Base-by-base conservation (phyloP, 306 rosid species). In the Luffa aegyptiaca region DNA sequence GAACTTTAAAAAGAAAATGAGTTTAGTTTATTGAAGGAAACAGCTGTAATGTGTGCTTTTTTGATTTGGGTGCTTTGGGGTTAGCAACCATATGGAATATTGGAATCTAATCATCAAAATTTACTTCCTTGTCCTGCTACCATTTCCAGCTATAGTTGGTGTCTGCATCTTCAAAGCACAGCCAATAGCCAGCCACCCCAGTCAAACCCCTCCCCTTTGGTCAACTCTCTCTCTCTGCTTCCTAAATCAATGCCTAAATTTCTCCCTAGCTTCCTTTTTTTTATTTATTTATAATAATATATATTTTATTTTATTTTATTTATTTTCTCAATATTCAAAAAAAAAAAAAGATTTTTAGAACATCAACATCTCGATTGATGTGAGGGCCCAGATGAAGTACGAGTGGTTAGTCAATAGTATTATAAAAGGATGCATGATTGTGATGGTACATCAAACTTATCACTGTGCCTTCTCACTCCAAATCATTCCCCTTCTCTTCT, bases 91-190 rank as follows among this genome's bases (percentile, higher is more conserved):
- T 68, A 88, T 84, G 90, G 98, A 94, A 94, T 92, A 94, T 90
- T 84, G 97, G 98, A 94, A 94, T 94, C 98, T 94, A 91, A 92
- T 91, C 72, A 91, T 87, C 88, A 84, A 92, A 53, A 72, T 92
- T 94, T 89, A 92, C 97, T 87, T 85, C 85, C 84, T 91, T 92
- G 94, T 91, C 97, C 92, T 89, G 87, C 87, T 88, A 86, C 93
- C 86, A 79, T 83, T 83, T 89, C 98, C 98, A 94, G 98, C 98
- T 94, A 96, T 88, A 76, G 58, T 44, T 17, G 26, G 21, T 72
- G 77, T 73, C 44, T 73, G 26, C 61, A 74, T 82, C 73, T 88
- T 65, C 81, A 57, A 75, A 75, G 62, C 71, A 73, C 78, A 31
- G 37, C 77, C 77, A 72, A 72, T 71, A 86, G 59, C 86, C 83